Evolutionary conservation across 73 alveolate species (phyloP), one percentile per base, ranked within the genome.

Genomic region (Effrenium voratum): DNA sequence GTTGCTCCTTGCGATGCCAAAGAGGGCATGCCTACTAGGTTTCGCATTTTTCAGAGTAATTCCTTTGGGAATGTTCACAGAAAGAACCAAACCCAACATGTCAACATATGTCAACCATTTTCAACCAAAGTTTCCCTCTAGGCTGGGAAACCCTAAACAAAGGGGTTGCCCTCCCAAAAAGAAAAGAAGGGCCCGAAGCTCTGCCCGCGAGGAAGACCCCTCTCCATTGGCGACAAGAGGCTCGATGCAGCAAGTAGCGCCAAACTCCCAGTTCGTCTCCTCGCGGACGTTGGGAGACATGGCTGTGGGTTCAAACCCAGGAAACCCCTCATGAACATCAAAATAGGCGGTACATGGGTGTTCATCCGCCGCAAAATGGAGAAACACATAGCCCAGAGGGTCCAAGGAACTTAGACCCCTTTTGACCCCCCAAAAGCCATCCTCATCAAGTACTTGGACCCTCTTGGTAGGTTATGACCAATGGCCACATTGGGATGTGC

Each of bases 211-310:
- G 13, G 41, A 63, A n/a, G n/a, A n/a, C n/a, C 66, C 10, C 19
- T 19, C 15, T 55, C 68, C 28, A 13, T 13, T 72, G 32, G 49
- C n/a, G 26, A 44, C 47, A 46, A 49, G 92, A 2, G 43, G 32
- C 92, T 81, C 92, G 47, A 73, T 47, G 47, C 92, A 81, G 38
- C 92, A 81, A 13, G 66, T 49, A 32, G 92, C 92, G 32, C 92
- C 92, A 22, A 46, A 81, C 55, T 81, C 73, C 92, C 92, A 81
- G 47, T 81, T 81, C 75, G 47, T 46, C 72, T 81, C 92, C 92
- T 81, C 44, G 40, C 57, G 44, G 3, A 5, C 32, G 66, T 13
- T 26, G 34, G 5, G 43, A 16, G 16, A 28, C 44, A 12, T 15
- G 77, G 40, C 22, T 63, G 77, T 63, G 8, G 5, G 43, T 15